Evolutionary conservation across 371 early-diverging fungal genomes (phyloP), one percentile per base, ranked within the genome.

Genomic region (Mucor indicus): DNA sequence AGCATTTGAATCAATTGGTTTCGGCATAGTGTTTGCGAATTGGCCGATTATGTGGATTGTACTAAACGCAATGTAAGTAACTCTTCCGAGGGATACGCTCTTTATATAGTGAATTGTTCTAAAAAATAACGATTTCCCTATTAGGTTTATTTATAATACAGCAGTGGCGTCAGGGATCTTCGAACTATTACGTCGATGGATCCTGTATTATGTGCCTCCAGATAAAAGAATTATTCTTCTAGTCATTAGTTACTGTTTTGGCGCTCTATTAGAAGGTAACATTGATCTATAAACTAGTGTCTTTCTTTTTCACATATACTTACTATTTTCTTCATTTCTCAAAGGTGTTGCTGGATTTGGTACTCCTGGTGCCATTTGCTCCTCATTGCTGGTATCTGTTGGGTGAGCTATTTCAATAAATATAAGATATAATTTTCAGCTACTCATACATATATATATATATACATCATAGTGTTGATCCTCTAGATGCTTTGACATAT

Each of bases 41-140:
- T 76, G 77, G 77, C 77, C 77, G 0, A 72, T 76, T 49, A 76
- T 76, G 77, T 76, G 77, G 77, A 76, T 76, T 24, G 77, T 76
- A 1, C 55, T 72, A 10, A 72, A 76, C 43, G 77, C 77, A 0
- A 69, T 75, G 70, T 66, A 64, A 44, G 1, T 23, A 32, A 35
- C 35, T 9, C n/a, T 15, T 15, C 7, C 15, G 11, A 27, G 7
- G 27, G 1, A 15, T 27, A 16, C n/a, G 19, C 10, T 11, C 13
- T 16, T 7, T 37, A 5, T 3, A 10, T 24, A 17, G 19, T n/a
- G n/a, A n/a, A n/a, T n/a, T n/a, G n/a, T n/a, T n/a, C n/a, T n/a
- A n/a, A n/a, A n/a, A n/a, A n/a, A n/a, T 33, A 33, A 9, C 35
- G 4, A 4, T 33, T 33, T 33, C n/a, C 15, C n/a, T 33, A 4